Evolutionary conservation across 2,329 filamentous ascomycete genomes (phyloP).

Genomic region (Lachnellula hyalina): DNA sequence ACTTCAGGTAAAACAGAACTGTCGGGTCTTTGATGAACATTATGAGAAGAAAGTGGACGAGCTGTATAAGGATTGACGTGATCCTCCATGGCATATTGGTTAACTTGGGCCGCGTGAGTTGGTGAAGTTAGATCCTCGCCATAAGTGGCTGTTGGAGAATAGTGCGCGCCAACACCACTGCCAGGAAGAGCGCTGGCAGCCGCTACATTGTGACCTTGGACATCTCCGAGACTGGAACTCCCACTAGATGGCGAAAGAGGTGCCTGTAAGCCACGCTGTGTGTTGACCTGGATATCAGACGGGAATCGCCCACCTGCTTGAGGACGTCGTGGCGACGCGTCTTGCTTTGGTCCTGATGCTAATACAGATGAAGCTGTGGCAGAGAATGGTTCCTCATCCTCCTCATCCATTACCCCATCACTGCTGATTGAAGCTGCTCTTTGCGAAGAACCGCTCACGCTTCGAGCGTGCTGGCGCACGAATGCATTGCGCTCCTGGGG

Average conservation of each 20-base stretch:
- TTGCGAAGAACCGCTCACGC: conserved; percentile 60
- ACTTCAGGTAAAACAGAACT: conserved; percentile 1
- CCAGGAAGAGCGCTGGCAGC: conserved; percentile 36
- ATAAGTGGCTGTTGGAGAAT: conserved; percentile 1
- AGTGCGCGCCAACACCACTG: conserved; percentile 21
- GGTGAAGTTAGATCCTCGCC: conserved; percentile 38
- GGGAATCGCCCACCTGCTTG: conserved; percentile 95
- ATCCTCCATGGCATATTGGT: conserved; percentile 47
- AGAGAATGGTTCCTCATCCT: conserved; percentile 60
- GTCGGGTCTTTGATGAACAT: neutral
- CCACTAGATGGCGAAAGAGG: conserved; percentile 76
- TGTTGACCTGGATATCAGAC: conserved; percentile 82
- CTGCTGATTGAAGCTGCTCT: conserved; percentile 62
- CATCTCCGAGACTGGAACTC: conserved; percentile 55
- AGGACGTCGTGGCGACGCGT: conserved; percentile 58
- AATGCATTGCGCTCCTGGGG: conserved; percentile 85
- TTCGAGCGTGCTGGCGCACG: conserved; percentile 75
- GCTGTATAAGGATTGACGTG: conserved; percentile 53
- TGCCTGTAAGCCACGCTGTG: conserved; percentile 71
- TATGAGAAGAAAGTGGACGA: conserved; percentile 22
- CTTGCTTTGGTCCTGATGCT: conserved; percentile 44
- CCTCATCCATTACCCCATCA: conserved; percentile 73
- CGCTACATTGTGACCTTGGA: conserved; percentile 52
- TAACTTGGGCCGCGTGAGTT: conserved; percentile 45
- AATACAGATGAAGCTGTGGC: conserved; percentile 50